A percentile compares a stretch with the other conserved stretches of the same genome.
Evolutionary conservation across 2,329 filamentous ascomycete genomes (phyloP).

Genomic region (Penicillium sclerotiorum): DNA sequence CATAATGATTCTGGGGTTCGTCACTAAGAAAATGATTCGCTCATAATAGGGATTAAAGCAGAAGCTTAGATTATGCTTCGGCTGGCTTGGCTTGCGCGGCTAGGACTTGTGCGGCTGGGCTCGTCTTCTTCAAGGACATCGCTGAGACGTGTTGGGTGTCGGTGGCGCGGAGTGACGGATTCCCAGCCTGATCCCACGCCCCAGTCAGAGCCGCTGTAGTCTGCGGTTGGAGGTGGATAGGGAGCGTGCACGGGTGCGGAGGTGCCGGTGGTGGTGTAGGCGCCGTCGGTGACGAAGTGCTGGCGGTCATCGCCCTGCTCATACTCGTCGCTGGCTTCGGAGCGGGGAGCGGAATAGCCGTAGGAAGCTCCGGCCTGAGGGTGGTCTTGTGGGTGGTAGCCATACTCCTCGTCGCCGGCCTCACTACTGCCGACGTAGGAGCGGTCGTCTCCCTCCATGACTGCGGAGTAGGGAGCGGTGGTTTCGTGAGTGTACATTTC

Average conservation of each 20-base stretch:
- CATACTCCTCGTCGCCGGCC: conserved; percentile 71
- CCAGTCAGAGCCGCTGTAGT: conserved; percentile 70
- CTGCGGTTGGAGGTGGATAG: conserved; percentile 48
- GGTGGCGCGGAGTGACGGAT: conserved; percentile 69
- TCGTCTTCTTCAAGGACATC: conserved; percentile 89
- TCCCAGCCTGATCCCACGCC: conserved; percentile 73
- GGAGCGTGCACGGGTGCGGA: conserved; percentile 30
- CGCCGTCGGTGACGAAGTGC: conserved; percentile 34
- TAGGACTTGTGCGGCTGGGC: conserved; percentile 65
- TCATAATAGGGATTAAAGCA: neutral
- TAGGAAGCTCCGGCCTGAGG: conserved; percentile 61
- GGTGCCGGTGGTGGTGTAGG: conserved; percentile 28
- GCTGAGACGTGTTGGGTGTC: conserved; percentile 84
- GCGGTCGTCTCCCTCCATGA: conserved; percentile 50
- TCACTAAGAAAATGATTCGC: neutral
- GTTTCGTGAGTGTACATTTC: conserved; percentile 46
- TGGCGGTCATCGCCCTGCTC: conserved; percentile 56
- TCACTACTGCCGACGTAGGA: conserved; percentile 61
- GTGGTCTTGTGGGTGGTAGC: conserved; percentile 59
- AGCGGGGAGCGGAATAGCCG: conserved; percentile 52
- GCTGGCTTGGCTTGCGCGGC: conserved; percentile 62
- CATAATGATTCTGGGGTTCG: neutral
- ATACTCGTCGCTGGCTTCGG: conserved; percentile 57
- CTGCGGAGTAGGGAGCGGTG: conserved; percentile 37
- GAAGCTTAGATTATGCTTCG: conserved; percentile 31